Evolutionary conservation across 441 rosid species (phyloP).

Genomic region (Euphorbia celastroides): DNA sequence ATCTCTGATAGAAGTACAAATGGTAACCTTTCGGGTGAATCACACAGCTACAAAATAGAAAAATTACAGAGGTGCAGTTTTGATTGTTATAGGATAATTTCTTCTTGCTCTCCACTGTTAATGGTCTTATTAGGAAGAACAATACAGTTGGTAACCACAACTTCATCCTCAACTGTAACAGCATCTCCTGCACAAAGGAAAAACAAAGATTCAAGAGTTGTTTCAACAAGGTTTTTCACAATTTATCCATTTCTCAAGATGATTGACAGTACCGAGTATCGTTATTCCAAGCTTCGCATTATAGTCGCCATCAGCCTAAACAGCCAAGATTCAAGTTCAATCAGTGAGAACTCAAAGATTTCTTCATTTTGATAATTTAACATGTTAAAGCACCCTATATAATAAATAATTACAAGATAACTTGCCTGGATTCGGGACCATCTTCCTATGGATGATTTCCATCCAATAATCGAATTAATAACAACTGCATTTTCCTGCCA

Average conservation of each 20-base stretch:
- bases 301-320: slow-evolving; percentile 65
- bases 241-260: background rate
- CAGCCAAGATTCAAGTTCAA: slow-evolving; percentile 10
- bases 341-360: background rate
- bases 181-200: slow-evolving; percentile 48
- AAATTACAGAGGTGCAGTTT: background rate
- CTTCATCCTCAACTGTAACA: slow-evolving; percentile 72
- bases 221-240: background rate
- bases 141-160: slow-evolving; percentile 58
- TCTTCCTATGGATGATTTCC: slow-evolving; percentile 73
- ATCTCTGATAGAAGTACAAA: background rate
- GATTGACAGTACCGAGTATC: slow-evolving; percentile 46
- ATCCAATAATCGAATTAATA: slow-evolving; percentile 61
- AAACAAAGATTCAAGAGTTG: background rate
- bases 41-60: background rate
- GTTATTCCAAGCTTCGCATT: slow-evolving; percentile 65
- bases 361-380: background rate
- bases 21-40: background rate
- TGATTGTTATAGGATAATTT: slow-evolving; percentile 49
- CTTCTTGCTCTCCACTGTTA: slow-evolving; percentile 53
- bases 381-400: background rate
- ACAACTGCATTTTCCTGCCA: slow-evolving; percentile 70
- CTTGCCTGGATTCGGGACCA: slow-evolving; percentile 84
- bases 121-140: slow-evolving; percentile 70
- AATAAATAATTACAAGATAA: background rate